phyloP scores from a whole-genome alignment of 129 eudicot species.

The Helianthus annuus region HanXRQr2.0-SUNRISE NC_035445.2:101675473-101675972 shows the following conservation, averaged over 20 bases:
- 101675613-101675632: conserved; percentile 9
- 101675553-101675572: conserved; percentile 54
- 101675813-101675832: too few relatives aligned
- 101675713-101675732: conserved; percentile 62
- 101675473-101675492: conserved; percentile 28
- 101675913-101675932: conserved; percentile 48
- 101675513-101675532: conserved; percentile 42
- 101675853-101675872: neutral
- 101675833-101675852: neutral
- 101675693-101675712: conserved; percentile 64
- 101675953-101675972: conserved; percentile 55
- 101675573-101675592: conserved; percentile 50
- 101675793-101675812: neutral
- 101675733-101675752: conserved; percentile 56
- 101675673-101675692: conserved; percentile 61
- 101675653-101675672: conserved; percentile 21
- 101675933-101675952: conserved; percentile 56
- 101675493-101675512: conserved; percentile 46
- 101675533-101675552: conserved; percentile 62
- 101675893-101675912: conserved; percentile 44
- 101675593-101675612: neutral
- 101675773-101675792: conserved; percentile 26
- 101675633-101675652: conserved; percentile 15
- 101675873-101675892: conserved; percentile 51
- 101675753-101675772: conserved; percentile 53